These are phyloP conservation scores for Prunus davidiana DNA, from an alignment of 306 rosid genomes.

Conservation along the genomic window DNA sequence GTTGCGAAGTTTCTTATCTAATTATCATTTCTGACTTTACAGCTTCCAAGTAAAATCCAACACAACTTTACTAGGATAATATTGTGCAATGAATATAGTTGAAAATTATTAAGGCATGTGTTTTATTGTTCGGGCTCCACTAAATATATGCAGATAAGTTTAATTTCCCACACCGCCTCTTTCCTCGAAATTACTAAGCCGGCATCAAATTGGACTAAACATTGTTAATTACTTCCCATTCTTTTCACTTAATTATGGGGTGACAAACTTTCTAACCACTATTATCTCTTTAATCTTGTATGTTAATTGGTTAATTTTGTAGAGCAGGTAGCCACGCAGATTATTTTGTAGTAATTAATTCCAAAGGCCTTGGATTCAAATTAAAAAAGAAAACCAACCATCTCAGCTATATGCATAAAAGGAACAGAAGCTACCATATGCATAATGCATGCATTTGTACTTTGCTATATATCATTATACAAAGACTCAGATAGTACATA, in stretches of 20 bases:
- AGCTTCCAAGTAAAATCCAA: neutral
- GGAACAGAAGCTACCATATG: neutral
- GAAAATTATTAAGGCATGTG: neutral
- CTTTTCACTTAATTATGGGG: neutral
- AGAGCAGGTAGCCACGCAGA: neutral
- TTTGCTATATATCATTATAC: neutral
- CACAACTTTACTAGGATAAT: neutral
- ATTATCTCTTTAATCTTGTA: too few species aligned
- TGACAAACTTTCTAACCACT: conserved; percentile 4
- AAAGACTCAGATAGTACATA: neutral
- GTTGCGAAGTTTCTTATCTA: neutral
- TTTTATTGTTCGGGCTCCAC: neutral
- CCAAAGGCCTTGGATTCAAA: conserved; percentile 7
- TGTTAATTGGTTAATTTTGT: neutral
- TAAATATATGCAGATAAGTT: neutral
- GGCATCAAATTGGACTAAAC: neutral
- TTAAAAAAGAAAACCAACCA: neutral
- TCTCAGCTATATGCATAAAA: neutral
- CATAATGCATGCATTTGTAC: neutral
- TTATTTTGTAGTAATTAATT: neutral
- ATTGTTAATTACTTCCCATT: neutral
- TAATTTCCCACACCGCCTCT: neutral
- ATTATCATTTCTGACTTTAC: neutral
- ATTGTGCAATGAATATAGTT: neutral
- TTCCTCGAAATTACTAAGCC: neutral